Base-by-base conservation (phyloP, 345 rosid genomes). In the Triadica sebifera region DNA sequence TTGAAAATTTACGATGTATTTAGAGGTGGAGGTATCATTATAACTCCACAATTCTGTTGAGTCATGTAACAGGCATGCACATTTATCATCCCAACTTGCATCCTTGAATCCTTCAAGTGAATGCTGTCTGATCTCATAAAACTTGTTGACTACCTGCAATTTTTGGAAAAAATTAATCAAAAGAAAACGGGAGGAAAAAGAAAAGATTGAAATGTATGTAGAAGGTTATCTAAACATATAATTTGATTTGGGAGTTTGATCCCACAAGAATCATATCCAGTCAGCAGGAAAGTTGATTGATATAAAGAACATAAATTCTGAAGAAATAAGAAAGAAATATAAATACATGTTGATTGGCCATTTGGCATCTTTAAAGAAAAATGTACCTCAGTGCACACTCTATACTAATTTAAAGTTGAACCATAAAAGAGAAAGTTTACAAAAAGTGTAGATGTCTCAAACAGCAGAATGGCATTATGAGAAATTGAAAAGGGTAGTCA, bases 21-120 rank as follows among this genome's bases (percentile, higher is more conserved):
- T 84, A 64, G 93, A 81, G 49, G 93, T 89, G 49, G 99, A 93
- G 62, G 85, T 77, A 82, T 93, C 96, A 79, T 90, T 90, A 77
- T 87, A 93, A 74, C 83, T 90, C 98, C 99, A 95, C 62, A 82
- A 74, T 71, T 91, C 97, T 22, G 60, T 64, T 59, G 98, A 87
- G 81, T 91, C 98, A 46, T 75, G 83, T 82, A 95, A 79, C 49
- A 95, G 86, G 77, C 83, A 82, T 58, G 81, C 77, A 81, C 93
- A 93, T 82, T 91, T 91, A 69, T 90, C 86, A 70, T 90, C 91
- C 86, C 81, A 86, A 76, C 72, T 87, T 63, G 78, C 70, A 77
- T 88, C 89, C 75, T 78, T 83, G 63, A 70, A 74, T 59, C 74
- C 92, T 66, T 79, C 81, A 53, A 79, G 80, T 22, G 88, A 82